These are phyloP conservation scores for Triticum monococcum DNA, from an alignment of 176 grass and related monocot genomes.

Conservation along the genomic window DNA sequence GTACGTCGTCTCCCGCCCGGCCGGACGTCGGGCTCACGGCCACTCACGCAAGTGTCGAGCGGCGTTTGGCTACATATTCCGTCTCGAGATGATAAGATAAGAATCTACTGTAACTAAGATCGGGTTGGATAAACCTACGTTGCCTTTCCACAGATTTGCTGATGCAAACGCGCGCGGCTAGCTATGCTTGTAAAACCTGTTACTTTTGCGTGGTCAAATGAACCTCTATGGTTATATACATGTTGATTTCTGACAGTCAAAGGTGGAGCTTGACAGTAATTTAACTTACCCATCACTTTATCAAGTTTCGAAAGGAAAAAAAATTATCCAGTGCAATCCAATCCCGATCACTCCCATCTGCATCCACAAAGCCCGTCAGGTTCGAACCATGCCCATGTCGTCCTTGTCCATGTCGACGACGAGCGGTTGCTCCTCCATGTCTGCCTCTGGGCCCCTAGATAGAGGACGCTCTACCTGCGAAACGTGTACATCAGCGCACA, in stretches of 20 bases:
- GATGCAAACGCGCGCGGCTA: neutral
- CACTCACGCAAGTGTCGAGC: conserved; percentile 3
- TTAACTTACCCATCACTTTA: too few relatives aligned
- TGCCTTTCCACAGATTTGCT: neutral
- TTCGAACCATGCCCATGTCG: neutral
- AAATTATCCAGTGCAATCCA: neutral
- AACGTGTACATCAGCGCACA: neutral
- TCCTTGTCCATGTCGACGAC: neutral
- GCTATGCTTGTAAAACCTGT: neutral
- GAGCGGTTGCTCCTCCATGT: neutral
- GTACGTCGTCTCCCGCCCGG: too few relatives aligned
- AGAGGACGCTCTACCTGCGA: neutral
- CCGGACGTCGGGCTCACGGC: neutral
- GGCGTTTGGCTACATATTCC: neutral
- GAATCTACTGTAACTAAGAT: neutral
- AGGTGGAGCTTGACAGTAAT: too few relatives aligned
- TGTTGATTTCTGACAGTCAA: neutral
- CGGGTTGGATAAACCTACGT: neutral
- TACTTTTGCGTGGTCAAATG: neutral
- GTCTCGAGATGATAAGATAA: neutral
- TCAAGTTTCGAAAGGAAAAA: neutral
- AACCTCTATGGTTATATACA: too few relatives aligned
- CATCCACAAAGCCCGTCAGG: neutral
- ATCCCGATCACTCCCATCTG: neutral
- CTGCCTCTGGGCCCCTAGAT: neutral